phyloP scores from a whole-genome alignment of 2,329 filamentous ascomycete species.

The Graphilbum ipis-grandicollis region DNA sequence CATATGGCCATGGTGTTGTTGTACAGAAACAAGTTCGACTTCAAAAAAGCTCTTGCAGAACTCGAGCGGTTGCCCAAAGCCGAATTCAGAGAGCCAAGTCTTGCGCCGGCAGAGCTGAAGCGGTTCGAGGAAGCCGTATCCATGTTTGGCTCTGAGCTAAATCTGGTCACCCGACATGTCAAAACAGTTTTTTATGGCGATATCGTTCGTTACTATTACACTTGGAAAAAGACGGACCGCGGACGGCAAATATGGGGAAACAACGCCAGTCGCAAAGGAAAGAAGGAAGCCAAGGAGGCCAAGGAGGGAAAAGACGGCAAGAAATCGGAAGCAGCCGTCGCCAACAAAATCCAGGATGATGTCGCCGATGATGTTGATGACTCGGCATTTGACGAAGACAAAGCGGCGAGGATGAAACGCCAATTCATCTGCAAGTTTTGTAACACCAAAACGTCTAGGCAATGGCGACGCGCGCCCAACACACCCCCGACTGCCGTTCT shows the following conservation, averaged over 20 bases:
- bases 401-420: constrained; percentile 62
- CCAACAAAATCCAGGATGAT: constrained; percentile 69
- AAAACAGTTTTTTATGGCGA: constrained; percentile 64
- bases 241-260: constrained; percentile 83
- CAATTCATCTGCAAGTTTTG: constrained; percentile 93
- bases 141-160: constrained; percentile 83
- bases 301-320: constrained; percentile 72
- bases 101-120: constrained; percentile 64
- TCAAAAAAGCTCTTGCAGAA: constrained; percentile 50
- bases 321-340: constrained; percentile 47
- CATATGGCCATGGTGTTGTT: constrained; percentile 68
- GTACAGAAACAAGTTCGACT: constrained; percentile 53
- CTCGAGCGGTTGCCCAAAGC: constrained; percentile 51
- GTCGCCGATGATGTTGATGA: constrained; percentile 86
- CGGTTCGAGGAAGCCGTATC: constrained; percentile 82
- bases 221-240: constrained; percentile 87
- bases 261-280: constrained; percentile 73
- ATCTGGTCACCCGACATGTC: constrained; percentile 68
- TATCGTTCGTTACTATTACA: constrained; percentile 88
- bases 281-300: constrained; percentile 70
- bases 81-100: constrained; percentile 68
- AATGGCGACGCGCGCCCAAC: constrained; percentile 82
- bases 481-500: constrained; percentile 24
- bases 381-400: constrained; percentile 84
- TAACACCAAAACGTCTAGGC: constrained; percentile 56